Conservation (phyloP, 2,329 filamentous ascomycete genomes). For the Colletotrichum simmondsii region DNA sequence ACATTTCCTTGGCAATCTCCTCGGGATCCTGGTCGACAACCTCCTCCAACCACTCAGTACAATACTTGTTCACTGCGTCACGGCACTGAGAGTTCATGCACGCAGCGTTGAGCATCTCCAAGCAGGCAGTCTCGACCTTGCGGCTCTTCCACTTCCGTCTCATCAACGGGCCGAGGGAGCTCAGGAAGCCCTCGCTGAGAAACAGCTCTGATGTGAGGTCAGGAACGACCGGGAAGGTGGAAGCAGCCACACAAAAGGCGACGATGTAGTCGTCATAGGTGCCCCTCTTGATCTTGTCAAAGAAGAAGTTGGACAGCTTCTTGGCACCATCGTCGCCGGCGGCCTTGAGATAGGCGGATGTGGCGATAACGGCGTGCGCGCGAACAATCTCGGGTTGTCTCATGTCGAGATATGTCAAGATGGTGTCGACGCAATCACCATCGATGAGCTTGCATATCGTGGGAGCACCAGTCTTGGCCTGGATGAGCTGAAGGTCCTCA, state of each 20-base stretch:
- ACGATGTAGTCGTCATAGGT: slow-evolving; percentile 91
- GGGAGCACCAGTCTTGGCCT: slow-evolving; percentile 51
- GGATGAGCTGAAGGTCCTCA: slow-evolving; percentile 57
- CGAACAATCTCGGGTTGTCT: slow-evolving; percentile 78
- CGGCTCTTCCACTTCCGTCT: slow-evolving; percentile 84
- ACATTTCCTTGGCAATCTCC: slow-evolving; percentile 59
- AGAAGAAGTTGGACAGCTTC: slow-evolving; percentile 80
- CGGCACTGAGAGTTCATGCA: slow-evolving; percentile 87
- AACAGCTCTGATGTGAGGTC: slow-evolving; percentile 82
- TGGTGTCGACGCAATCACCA: slow-evolving; percentile 81
- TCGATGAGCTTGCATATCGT: slow-evolving; percentile 74
- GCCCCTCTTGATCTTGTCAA: slow-evolving; percentile 74
- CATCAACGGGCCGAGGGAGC: slow-evolving; percentile 80
- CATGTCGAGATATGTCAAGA: slow-evolving; percentile 89
- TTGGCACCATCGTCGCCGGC: slow-evolving; percentile 77
- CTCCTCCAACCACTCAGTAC: slow-evolving; percentile 87
- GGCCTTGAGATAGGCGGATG: slow-evolving; percentile 84
- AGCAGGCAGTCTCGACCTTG: slow-evolving; percentile 85
- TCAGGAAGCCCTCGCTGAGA: slow-evolving; percentile 87
- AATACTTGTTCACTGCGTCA: slow-evolving; percentile 86
- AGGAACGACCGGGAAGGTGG: slow-evolving; percentile 87
- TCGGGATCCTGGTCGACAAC: slow-evolving; percentile 80
- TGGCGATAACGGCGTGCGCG: slow-evolving; percentile 83
- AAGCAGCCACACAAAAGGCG: slow-evolving; percentile 91
- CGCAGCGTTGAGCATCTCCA: slow-evolving; percentile 92